These are phyloP conservation scores for Leishmania mexicana DNA, from an alignment of 208 protist genomes.

Conservation along the genomic window DNA sequence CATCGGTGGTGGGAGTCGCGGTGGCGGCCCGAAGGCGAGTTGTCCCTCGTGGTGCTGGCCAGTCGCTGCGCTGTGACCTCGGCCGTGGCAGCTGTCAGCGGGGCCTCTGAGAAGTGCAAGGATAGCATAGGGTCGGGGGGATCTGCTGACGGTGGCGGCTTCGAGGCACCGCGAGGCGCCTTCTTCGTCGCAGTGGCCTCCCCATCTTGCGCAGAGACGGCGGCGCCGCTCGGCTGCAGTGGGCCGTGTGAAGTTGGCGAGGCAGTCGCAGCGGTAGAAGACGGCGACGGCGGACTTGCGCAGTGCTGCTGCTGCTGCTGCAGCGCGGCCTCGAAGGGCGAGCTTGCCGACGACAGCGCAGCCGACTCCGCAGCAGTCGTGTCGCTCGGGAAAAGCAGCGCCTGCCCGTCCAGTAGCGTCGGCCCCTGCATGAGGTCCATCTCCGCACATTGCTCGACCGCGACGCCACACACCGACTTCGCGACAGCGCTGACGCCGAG, in stretches of 20 bases:
- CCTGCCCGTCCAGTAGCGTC: constrained; percentile 10
- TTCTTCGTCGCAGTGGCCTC: not conserved
- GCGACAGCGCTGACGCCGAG: constrained; percentile 15
- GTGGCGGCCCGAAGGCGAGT: not conserved
- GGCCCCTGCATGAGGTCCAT: constrained; percentile 1
- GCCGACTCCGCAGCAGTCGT: not conserved
- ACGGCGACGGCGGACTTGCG: not conserved
- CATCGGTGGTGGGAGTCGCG: not conserved
- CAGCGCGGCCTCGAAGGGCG: not conserved
- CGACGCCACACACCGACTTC: constrained; percentile 13
- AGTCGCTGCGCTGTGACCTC: not conserved
- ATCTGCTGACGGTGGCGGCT: not conserved
- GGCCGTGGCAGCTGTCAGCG: not conserved
- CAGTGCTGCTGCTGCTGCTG: not conserved
- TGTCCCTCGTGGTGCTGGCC: not conserved
- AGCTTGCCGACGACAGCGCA: not conserved
- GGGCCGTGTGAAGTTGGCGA: not conserved
- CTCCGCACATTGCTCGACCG: constrained; percentile 12
- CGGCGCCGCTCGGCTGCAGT: not conserved
- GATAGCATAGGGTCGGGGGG: too few species aligned
- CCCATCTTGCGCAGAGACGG: not conserved
- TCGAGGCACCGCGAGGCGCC: not conserved
- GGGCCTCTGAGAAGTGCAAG: not conserved
- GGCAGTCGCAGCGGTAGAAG: not conserved
- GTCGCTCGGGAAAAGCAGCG: not conserved